These are phyloP conservation scores for Yarrowia divulgata DNA, from an alignment of 805 yeast species.

Conservation along the genomic window DNA sequence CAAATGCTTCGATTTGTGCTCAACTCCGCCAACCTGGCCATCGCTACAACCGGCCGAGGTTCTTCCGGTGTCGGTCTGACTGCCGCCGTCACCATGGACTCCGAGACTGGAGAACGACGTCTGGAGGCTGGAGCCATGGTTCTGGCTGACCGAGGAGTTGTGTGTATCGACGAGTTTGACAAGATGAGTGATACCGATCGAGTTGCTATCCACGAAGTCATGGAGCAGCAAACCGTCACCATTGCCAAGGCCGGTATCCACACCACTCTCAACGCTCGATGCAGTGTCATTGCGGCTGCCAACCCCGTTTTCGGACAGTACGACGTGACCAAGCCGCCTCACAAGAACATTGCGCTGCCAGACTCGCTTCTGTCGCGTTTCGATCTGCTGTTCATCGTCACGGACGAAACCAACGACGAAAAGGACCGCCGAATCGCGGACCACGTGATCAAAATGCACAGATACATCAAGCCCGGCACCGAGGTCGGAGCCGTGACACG, in stretches of 20 bases:
- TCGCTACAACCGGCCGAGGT: constrained; percentile 98
- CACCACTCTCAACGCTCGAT: constrained; percentile 93
- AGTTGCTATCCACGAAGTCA: constrained; percentile 98
- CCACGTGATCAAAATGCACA: constrained; percentile 92
- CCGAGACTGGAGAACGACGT: constrained; percentile 98
- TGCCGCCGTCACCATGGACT: constrained; percentile 98
- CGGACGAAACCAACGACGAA: constrained; percentile 88
- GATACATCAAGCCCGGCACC: constrained; percentile 85
- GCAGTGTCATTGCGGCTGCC: constrained; percentile 97
- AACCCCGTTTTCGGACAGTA: constrained; percentile 97
- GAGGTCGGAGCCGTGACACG: constrained; percentile 93
- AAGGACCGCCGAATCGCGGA: constrained; percentile 89
- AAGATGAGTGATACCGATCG: constrained; percentile 98
- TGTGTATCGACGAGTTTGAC: constrained; percentile 98
- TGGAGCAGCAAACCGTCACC: constrained; percentile 99
- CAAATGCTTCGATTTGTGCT: constrained; percentile 93
- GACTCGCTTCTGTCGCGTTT: constrained; percentile 96
- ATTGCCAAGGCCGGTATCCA: constrained; percentile 98
- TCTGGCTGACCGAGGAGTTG: constrained; percentile 94
- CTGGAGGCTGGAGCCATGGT: constrained; percentile 98
- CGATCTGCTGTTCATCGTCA: constrained; percentile 91
- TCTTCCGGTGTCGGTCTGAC: constrained; percentile 98
- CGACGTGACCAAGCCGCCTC: constrained; percentile 94
- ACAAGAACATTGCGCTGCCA: constrained; percentile 94
- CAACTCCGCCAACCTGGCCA: constrained; percentile 93